Base-by-base conservation (phyloP, 2,329 filamentous ascomycete genomes). In the Colletotrichum spaethianum region DNA sequence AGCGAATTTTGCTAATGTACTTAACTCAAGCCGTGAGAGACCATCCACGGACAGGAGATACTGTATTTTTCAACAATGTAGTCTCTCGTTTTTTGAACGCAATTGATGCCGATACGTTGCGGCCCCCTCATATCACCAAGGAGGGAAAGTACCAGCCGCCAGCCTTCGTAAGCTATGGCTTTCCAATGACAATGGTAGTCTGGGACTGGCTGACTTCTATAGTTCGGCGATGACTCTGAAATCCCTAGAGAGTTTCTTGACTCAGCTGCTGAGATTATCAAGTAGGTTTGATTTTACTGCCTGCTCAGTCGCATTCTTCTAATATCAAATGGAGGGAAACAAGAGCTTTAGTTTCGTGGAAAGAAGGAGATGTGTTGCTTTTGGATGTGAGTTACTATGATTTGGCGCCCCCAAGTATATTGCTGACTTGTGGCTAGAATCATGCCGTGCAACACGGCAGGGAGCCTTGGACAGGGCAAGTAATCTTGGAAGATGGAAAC, bases 1-100 rank as follows among this genome's bases (percentile, higher is more conserved):
- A 31, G 14, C 6, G n/a, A 50, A 4, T 0, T 16, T 46, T 11
- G 26, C 52, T 61, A 12, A 31, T 11, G 11, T 2, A 36, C 6
- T 26, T 23, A 23, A 44, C 18, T 16, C 8, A 57, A 71, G 77
- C 73, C 6, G 67, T 78, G 9, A 53, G 75, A 36, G 61, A 72
- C 1, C 76, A 78, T 33, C 74, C 75, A 1, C 73, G 67, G 2
- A 78, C 73, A 0, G 73, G 76, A 3, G 52, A 75, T 6, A 66
- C 73, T 2, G 72, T 75, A 1, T 77, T 78, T 59, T 78, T 78
- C 69, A 79, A 77, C 64, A 77, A 79, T 28, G 65, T 73, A 14
- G 75, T 78, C 16, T 76, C 75, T 14, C 63, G 76, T 14, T 78
- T 76, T 31, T 61, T 77, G 48, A 79, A 77, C 42, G 75, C 76